Percentiles rank a stretch among this genome's conserved stretches.
Evolutionary conservation across 2,329 filamentous ascomycete species (phyloP).

Genomic region (Fusarium vanettenii): DNA sequence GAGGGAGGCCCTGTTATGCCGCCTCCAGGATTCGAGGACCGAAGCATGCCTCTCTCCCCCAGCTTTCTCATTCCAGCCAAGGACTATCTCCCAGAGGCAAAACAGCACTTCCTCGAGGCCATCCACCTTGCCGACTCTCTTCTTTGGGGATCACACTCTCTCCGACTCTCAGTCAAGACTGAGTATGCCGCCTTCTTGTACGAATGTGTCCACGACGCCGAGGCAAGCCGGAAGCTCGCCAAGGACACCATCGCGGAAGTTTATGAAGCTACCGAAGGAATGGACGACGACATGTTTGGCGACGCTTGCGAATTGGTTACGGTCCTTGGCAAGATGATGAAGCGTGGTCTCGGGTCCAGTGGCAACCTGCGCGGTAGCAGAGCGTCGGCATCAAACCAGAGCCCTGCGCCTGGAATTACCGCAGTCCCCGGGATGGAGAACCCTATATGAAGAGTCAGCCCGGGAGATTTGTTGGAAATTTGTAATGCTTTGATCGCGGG

Average conservation of each 20-base stretch:
- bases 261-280: slow-evolving; percentile 89
- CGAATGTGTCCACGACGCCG: slow-evolving; percentile 87
- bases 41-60: slow-evolving; percentile 59
- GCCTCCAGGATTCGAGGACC: slow-evolving; percentile 64
- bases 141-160: slow-evolving; percentile 88
- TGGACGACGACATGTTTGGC: slow-evolving; percentile 95
- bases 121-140: slow-evolving; percentile 78
- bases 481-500: slow-evolving; percentile 3
- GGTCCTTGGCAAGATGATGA: slow-evolving; percentile 89
- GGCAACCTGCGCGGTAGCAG: slow-evolving; percentile 47
- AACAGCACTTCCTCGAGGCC: slow-evolving; percentile 83
- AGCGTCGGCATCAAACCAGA: slow-evolving; percentile 39
- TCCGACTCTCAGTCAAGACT: slow-evolving; percentile 89
- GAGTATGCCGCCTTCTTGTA: slow-evolving; percentile 95
- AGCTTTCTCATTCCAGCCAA: slow-evolving; percentile 83
- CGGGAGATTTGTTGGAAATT: slow-evolving; percentile 1
- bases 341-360: slow-evolving; percentile 68
- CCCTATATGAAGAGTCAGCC: slow-evolving; percentile 48
- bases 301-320: slow-evolving; percentile 91
- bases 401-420: slow-evolving; percentile 28
- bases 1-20: slow-evolving; percentile 70
- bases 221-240: slow-evolving; percentile 80
- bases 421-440: slow-evolving; percentile 57
- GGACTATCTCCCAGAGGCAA: slow-evolving; percentile 86
- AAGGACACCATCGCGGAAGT: slow-evolving; percentile 89